A percentile compares a stretch with the other conserved stretches of the same genome.
phyloP scores from a whole-genome alignment of 2,329 filamentous ascomycete genomes.

The Remersonia thermophila region DNA sequence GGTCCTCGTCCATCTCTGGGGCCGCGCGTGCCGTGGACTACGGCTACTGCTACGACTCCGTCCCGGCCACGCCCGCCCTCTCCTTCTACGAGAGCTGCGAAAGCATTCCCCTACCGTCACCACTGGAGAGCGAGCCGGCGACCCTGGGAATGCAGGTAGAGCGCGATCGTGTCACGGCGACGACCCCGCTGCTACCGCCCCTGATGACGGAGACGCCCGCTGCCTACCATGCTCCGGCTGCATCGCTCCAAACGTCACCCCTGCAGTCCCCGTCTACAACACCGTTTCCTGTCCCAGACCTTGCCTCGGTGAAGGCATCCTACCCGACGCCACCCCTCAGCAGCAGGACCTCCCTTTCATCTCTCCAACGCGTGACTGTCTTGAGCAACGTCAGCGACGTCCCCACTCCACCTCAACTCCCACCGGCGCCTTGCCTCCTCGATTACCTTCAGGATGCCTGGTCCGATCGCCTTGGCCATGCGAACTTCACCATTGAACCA shows the following conservation, averaged over 20 bases:
- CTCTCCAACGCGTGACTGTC: slow-evolving; percentile 48
- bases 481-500: slow-evolving; percentile 81
- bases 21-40: slow-evolving; percentile 35
- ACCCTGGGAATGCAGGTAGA: slow-evolving; percentile 39
- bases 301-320: slow-evolving; percentile 25
- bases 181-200: slow-evolving; percentile 76
- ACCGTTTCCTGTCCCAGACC: slow-evolving; percentile 22
- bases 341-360: slow-evolving; percentile 63
- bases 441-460: slow-evolving; percentile 61
- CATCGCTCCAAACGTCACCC: slow-evolving; percentile 58
- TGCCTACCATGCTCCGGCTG: slow-evolving; percentile 18
- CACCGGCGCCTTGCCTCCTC: slow-evolving; percentile 49
- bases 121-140: slow-evolving; percentile 41
- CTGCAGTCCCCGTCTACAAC: slow-evolving; percentile 73
- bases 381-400: slow-evolving; percentile 27
- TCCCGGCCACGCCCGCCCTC: slow-evolving; percentile 49
- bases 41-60: slow-evolving; percentile 36
- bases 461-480: slow-evolving; percentile 77
- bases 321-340: slow-evolving; percentile 61
- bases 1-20: slow-evolving; percentile 65
- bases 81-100: slow-evolving; percentile 51
- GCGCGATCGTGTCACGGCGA: slow-evolving; percentile 50
- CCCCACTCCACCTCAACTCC: slow-evolving; percentile 23
- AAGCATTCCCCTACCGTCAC: slow-evolving; percentile 35
- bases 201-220: slow-evolving; percentile 48